Evolutionary conservation across 495 filamentous ascomycete species (phyloP), one percentile per base, ranked within the genome.

Genomic region (Penicillium paradoxum): DNA sequence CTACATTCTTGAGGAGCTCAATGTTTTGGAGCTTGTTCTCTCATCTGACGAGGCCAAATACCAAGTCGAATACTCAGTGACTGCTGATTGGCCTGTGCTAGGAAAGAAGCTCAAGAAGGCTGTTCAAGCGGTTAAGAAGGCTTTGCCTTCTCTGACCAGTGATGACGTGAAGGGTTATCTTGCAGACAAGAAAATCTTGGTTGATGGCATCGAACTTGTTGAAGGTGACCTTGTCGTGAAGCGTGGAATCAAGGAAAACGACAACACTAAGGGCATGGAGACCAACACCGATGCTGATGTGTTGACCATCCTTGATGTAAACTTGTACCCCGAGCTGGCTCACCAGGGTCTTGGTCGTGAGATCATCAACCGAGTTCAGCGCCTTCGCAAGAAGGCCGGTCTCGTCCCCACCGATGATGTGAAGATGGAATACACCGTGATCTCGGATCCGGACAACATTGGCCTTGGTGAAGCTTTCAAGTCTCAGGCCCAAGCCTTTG

Each of bases 81-180:
- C 78, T 25, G 93, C 90, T 8, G 93, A 98, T 70, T 97, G 91
- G 89, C 87, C 92, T 2, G 89, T 86, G 0, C 79, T 98, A 32
- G 93, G 93, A 53, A 96, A 96, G 82, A 97, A 97, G 73, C 78
- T 97, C 47, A 95, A 89, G 79, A 97, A 95, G 73, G 93, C 92
- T 60, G 87, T 85, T 45, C 83, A 83, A 57, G 90, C 83, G 68
- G 90, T 97, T 48, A 91, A 91, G 75, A 95, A 93, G 67, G 91
- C 89, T 15, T 74, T 98, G 37, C 91, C 92, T 17, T 74, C 70
- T 40, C 73, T 98, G 41, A 88, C 81, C 18, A 91, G 85, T 52
- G 80, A 89, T 13, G 78, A 96, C 55, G 90, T 95, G 21, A 84
- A 87, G 59, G 60, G 74, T 42, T 97, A 89, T 60, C 74, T 91